Conservation (phyloP, 1,139 yeast species). For the Suhomyces bokatorum region DNA sequence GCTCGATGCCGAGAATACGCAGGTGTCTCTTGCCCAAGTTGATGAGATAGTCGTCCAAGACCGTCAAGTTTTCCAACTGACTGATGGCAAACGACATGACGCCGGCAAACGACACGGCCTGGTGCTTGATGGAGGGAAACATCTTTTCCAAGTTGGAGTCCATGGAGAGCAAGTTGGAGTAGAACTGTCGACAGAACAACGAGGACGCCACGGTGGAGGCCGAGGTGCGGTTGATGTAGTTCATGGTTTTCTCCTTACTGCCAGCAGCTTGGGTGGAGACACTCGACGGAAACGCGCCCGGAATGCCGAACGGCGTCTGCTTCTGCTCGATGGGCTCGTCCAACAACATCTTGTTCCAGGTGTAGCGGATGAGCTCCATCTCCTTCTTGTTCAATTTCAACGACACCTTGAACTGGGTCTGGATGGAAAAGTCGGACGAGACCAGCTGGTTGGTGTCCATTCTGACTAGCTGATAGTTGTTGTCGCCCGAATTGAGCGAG, state of each 20-base stretch:
- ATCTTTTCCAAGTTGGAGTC: conserved; percentile 53
- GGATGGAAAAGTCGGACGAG: conserved; percentile 29
- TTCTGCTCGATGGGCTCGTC: conserved; percentile 34
- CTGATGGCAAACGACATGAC: conserved; percentile 65
- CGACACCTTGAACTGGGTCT: conserved; percentile 28
- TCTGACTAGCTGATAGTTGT: conserved; percentile 37
- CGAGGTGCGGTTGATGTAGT: conserved; percentile 18
- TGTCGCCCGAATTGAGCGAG: conserved; percentile 13
- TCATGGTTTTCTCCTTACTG: conserved; percentile 16
- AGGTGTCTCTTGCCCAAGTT: conserved; percentile 75
- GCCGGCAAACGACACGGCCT: conserved; percentile 80
- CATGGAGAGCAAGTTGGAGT: conserved; percentile 56
- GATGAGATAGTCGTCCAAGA: conserved; percentile 59
- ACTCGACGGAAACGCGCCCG: conserved; percentile 30
- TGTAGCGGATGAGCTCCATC: conserved; percentile 42
- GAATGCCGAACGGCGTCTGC: conserved; percentile 24
- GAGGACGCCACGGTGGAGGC: conserved; percentile 44
- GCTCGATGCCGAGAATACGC: conserved; percentile 72
- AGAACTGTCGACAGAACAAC: conserved; percentile 61
- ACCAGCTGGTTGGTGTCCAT: conserved; percentile 53
- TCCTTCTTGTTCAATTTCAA: conserved; percentile 34
- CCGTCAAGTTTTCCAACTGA: conserved; percentile 39
- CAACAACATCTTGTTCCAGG: conserved; percentile 47
- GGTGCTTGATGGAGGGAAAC: conserved; percentile 68
- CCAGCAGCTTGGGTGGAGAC: conserved; percentile 14